Evolutionary conservation across 1,284 basidiomycete species (phyloP), one percentile per base, ranked within the genome.

Genomic region (Schizophyllum commune): DNA sequence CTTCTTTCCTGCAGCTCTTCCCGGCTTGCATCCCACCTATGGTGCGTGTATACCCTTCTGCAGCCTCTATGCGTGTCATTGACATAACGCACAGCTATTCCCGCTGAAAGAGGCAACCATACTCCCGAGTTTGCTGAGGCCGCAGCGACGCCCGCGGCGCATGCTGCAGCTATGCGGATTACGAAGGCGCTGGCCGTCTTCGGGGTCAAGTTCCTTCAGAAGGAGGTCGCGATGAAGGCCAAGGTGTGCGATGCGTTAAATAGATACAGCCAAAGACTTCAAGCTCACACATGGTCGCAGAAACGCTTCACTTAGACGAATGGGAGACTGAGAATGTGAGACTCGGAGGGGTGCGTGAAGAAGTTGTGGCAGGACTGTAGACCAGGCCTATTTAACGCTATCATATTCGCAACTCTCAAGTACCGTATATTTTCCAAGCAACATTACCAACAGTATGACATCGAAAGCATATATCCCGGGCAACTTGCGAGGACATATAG

Each of bases 61-160:
- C 13, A 53, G 27, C 21, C 32, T 62, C 22, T 59, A 60, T 11
- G 55, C 47, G 17, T 39, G 57, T 58, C 57, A 58, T 58, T 27
- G 32, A 6, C 13, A 5, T 5, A 27, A 3, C 5, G 27, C 52
- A 19, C 64, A 89, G 88, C 84, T 11, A 90, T 91, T 61, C 86
- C 88, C 13, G 87, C 86, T 2, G 73, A 75, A 59, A 85, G 86
- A 34, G 84, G 83, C 11, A 91, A 91, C 65, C 88, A 90, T 63
- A 89, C 88, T 0, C 74, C 79, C 5, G 82, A 75, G 1, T 91
- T 91, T 69, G 77, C 87, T 5, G 71, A 74, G 22, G 80, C 88
- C 17, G 84, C 88, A 19, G 75, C 76, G 34, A 84, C 81, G 19
- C 71, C 74, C 54, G 83, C 83, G 63, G 87, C 89, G 13, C 89